A percentile compares a stretch with the other conserved stretches of the same genome.
phyloP scores from a whole-genome alignment of 257 asterid species.

The Voacanga thouarsii region DNA sequence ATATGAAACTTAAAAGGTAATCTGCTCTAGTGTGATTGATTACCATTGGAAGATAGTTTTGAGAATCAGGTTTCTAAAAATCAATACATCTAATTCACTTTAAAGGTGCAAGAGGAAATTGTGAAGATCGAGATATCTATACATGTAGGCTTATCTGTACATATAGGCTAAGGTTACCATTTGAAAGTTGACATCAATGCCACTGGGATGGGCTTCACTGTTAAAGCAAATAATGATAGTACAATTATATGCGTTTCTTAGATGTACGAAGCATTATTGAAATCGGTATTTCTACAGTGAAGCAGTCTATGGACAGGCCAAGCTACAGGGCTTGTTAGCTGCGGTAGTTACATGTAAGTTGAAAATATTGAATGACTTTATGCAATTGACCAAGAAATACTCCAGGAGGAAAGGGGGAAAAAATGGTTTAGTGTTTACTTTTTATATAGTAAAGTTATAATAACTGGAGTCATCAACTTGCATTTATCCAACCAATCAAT shows the following conservation, averaged over 20 bases:
- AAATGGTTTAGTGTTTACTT: background rate
- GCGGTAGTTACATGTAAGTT: too few relatives aligned
- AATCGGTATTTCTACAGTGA: background rate
- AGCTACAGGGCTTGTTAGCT: background rate
- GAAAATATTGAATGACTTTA: background rate
- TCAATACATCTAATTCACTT: background rate
- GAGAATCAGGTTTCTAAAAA: background rate
- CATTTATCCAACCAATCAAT: too few relatives aligned
- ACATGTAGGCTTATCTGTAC: too few relatives aligned
- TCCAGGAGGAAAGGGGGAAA: background rate
- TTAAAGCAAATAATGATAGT: background rate
- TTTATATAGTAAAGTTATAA: too few relatives aligned
- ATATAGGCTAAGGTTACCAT: background rate
- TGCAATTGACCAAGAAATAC: background rate
- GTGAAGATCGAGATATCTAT: background rate
- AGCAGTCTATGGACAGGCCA: background rate
- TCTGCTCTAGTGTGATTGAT: background rate
- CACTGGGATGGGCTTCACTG: background rate
- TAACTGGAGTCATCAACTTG: too few relatives aligned
- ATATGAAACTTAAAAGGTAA: slow-evolving; percentile 49
- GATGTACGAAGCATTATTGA: background rate
- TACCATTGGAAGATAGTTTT: background rate
- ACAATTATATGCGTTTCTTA: background rate
- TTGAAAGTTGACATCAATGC: background rate
- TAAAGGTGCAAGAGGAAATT: background rate